Evolutionary conservation across 306 rosid species (phyloP), one percentile per base, ranked within the genome.

Genomic region (Hippophae tibetana): DNA sequence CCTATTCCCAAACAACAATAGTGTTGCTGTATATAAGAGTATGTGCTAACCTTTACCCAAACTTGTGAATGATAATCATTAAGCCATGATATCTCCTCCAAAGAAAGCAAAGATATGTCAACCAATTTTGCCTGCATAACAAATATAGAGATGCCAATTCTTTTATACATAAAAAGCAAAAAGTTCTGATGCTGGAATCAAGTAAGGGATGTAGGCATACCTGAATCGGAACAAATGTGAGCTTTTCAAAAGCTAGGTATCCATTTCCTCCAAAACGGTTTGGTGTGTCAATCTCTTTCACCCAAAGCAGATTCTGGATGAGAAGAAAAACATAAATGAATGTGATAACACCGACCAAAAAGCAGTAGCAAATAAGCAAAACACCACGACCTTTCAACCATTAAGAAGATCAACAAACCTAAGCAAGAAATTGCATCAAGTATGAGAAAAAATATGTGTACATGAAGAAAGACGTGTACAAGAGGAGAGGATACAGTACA

Each of bases 191-290:
- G 23, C 26, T 6, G 46, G 2, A 52, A n/a, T 49, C 13, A 42
- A 2, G 48, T 49, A 13, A 12, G 12, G 47, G 48, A 27, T 43
- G 54, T 61, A 10, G 9, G 73, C 70, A 64, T 80, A 84, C 99
- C 95, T 85, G 96, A 66, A 88, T 83, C 53, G 99, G 99, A 31
- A 85, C 89, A 65, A 74, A 85, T 42, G 99, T 85, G 65, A 92
- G 95, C 45, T 85, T 88, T 77, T 88, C 96, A 70, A 92, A 92
- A 65, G 95, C 96, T 18, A 88, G 83, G 73, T 85, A 92, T 40
- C 68, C 69, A 26, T 62, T 56, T 42, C 99, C 99, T 67, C 99
- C 99, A 72, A 81, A 92, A 63, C 81, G 92, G 68, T 86, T 81
- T 43, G 93, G 88, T 44, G 95, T 92, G 66, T 80, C 68, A 7